A percentile compares a stretch with the other conserved stretches of the same genome.
Conservation (phyloP, 2,329 filamentous ascomycete species). For the Penicillium sp. region DNA sequence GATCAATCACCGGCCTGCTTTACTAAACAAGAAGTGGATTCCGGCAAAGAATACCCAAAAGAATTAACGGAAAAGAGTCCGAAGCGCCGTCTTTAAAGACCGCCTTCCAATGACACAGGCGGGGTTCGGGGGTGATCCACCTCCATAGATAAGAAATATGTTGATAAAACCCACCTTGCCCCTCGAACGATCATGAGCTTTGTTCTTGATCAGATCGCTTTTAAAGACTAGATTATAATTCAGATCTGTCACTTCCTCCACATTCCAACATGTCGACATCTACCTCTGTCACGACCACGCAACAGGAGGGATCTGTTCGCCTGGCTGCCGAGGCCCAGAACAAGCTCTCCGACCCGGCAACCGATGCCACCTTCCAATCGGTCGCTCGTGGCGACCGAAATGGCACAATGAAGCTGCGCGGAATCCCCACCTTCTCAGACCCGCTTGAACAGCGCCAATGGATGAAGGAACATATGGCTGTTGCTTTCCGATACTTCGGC, state of each 20-base stretch:
- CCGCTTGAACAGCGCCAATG: slow-evolving; percentile 51
- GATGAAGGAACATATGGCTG: slow-evolving; percentile 52
- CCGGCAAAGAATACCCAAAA: background rate
- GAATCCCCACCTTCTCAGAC: slow-evolving; percentile 42
- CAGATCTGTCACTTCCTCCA: background rate
- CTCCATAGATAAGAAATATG: slow-evolving; percentile 16
- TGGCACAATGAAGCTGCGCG: slow-evolving; percentile 37
- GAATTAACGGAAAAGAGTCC: slow-evolving; percentile 3
- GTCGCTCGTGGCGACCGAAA: slow-evolving; percentile 37
- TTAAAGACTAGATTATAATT: background rate
- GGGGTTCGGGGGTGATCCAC: slow-evolving; percentile 11
- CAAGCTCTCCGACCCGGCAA: slow-evolving; percentile 23
- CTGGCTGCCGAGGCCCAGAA: slow-evolving; percentile 20
- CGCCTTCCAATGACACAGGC: slow-evolving; percentile 23
- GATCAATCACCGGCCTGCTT: background rate
- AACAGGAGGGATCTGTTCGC: slow-evolving; percentile 18
- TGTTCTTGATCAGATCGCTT: background rate
- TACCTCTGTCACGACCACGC: slow-evolving; percentile 8
- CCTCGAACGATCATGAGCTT: background rate
- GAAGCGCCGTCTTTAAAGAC: background rate
- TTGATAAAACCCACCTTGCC: background rate
- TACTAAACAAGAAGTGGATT: slow-evolving; percentile 3
- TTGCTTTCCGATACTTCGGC: slow-evolving; percentile 44
- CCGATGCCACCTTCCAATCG: slow-evolving; percentile 34
- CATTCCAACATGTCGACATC: slow-evolving; percentile 17